Evolutionary conservation across 352 stramenopile species (phyloP).

Genomic region (Globisporangium rhizosaccharum): DNA sequence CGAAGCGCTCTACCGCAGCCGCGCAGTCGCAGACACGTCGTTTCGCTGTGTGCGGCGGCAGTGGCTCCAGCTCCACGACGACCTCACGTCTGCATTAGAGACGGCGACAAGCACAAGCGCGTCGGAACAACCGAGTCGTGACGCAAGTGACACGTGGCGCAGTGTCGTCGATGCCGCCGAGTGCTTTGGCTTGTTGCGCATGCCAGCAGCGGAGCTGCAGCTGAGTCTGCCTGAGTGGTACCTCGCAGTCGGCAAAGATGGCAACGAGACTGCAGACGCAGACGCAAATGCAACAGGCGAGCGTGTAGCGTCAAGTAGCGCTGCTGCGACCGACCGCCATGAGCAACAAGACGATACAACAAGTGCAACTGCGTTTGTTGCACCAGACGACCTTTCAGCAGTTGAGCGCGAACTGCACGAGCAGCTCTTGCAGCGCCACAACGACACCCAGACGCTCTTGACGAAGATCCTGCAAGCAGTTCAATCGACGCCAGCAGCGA

Average conservation of each 20-base stretch:
- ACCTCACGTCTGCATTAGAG: conserved; percentile 26
- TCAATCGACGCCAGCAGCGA: conserved; percentile 12
- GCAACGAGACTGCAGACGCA: conserved; percentile 23
- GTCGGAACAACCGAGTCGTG: too few relatives aligned
- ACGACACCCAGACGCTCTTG: conserved; percentile 28
- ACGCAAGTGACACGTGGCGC: conserved; percentile 26
- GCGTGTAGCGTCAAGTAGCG: neutral
- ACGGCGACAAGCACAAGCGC: conserved; percentile 9
- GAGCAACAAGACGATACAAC: neutral
- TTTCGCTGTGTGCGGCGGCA: conserved; percentile 56
- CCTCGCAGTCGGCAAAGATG: conserved; percentile 42
- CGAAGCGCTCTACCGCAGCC: conserved; percentile 56
- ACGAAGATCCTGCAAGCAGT: conserved; percentile 29
- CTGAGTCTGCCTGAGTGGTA: conserved; percentile 73
- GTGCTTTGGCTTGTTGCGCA: conserved; percentile 34
- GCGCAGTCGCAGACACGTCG: conserved; percentile 35
- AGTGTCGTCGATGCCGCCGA: conserved; percentile 30
- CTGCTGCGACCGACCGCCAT: conserved; percentile 16
- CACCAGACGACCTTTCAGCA: conserved; percentile 29
- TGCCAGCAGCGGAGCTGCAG: conserved; percentile 35
- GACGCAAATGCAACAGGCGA: neutral
- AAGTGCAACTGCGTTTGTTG: conserved; percentile 15
- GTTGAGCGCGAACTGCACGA: conserved; percentile 35
- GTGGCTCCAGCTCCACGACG: conserved; percentile 66
- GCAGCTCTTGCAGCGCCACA: conserved; percentile 31